These are phyloP conservation scores for Naegleria lovaniensis DNA, from an alignment of 208 protist species.

Conservation along the genomic window DNA sequence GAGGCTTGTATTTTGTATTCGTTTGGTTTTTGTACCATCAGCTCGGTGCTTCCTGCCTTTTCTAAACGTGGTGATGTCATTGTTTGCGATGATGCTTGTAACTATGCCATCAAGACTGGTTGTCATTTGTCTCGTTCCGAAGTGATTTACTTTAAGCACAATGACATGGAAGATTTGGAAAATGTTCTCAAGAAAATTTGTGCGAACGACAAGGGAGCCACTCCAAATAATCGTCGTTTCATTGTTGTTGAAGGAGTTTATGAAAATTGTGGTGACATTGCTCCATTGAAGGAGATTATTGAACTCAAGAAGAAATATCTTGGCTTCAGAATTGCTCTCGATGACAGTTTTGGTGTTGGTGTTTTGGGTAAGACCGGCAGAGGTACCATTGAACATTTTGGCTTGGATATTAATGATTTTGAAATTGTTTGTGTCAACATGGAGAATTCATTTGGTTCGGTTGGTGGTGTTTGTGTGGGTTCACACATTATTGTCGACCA, in stretches of 20 bases:
- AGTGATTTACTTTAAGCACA: conserved; percentile 81
- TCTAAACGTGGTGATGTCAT: conserved; percentile 79
- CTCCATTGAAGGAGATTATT: conserved; percentile 72
- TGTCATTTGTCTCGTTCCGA: conserved; percentile 71
- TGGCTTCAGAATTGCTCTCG: conserved; percentile 87
- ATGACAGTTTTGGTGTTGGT: conserved; percentile 90
- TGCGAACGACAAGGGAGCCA: conserved; percentile 49
- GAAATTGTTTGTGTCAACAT: conserved; percentile 76
- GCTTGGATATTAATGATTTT: conserved; percentile 63
- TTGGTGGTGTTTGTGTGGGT: conserved; percentile 91
- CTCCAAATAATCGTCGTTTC: conserved; percentile 71
- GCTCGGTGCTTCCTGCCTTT: conserved; percentile 88
- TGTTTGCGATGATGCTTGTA: conserved; percentile 74
- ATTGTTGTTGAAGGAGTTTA: conserved; percentile 92
- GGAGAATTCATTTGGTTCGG: conserved; percentile 69
- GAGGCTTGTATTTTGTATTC: conserved; percentile 85
- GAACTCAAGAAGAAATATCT: conserved; percentile 69
- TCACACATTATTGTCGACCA: conserved; percentile 73
- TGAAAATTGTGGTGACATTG: conserved; percentile 72
- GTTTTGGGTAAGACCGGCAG: conserved; percentile 82
- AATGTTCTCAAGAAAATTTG: conserved; percentile 61
- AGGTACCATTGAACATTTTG: conserved; percentile 85
- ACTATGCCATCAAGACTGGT: conserved; percentile 72
- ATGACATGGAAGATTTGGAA: conserved; percentile 86
- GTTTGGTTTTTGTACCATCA: conserved; percentile 85